Conservation (phyloP, 1,284 basidiomycete species). For the Wallemia mellicola region DNA sequence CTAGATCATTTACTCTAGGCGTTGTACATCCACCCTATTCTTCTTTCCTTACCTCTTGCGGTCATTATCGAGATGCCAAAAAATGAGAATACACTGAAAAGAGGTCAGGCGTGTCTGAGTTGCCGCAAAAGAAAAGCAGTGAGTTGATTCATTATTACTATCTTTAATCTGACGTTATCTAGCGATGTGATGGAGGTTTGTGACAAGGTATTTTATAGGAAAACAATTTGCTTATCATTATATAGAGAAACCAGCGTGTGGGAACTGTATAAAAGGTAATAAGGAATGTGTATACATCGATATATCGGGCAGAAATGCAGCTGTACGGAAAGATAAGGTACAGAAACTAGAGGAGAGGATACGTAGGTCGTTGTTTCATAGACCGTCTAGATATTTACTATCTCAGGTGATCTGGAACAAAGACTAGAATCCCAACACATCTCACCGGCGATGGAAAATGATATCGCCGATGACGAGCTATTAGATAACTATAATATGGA, state of each 20-base stretch:
- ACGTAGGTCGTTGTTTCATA: not conserved
- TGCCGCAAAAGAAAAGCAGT: not conserved
- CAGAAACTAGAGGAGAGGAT: not conserved
- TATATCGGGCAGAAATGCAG: not conserved
- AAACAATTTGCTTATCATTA: not conserved
- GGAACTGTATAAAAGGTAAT: not conserved
- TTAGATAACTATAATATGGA: not conserved
- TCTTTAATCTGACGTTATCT: not conserved
- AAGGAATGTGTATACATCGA: not conserved
- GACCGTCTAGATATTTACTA: not conserved
- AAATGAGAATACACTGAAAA: not conserved
- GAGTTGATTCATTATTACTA: not conserved
- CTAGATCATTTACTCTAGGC: too few species aligned
- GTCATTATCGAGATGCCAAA: not conserved
- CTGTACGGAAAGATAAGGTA: not conserved
- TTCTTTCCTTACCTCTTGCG: too few species aligned
- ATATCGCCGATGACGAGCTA: not conserved
- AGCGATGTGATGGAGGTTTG: not conserved
- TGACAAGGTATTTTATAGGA: not conserved
- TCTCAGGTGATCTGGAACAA: not conserved
- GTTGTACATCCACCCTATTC: too few species aligned
- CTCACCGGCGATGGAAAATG: too few species aligned
- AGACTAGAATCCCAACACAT: not conserved
- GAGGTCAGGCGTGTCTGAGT: not conserved
- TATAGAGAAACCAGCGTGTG: not conserved